These are phyloP conservation scores for Cucumis variabilis DNA, from an alignment of 331 rosid species.

Conservation along the genomic window DNA sequence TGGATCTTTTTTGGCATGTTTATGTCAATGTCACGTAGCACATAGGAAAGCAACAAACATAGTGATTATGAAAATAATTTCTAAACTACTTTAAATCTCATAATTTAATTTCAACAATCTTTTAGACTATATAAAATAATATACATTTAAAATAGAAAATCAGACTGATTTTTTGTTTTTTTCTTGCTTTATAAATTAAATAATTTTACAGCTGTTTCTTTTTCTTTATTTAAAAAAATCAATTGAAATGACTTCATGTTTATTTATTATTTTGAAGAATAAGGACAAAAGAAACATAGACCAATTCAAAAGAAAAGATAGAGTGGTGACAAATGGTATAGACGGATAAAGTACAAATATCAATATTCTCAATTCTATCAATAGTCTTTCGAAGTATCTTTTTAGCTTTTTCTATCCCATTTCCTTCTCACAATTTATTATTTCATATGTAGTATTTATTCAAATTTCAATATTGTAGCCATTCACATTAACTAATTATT, in stretches of 20 bases:
- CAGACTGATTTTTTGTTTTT: too few relatives aligned
- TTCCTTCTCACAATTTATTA: neutral
- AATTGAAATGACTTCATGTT: neutral
- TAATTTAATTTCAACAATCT: neutral
- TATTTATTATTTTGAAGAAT: neutral
- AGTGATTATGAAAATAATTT: slow-evolving; percentile 13
- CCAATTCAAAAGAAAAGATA: neutral
- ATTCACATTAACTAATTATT: neutral
- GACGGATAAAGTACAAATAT: neutral
- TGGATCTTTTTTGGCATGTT: neutral
- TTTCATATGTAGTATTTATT: too few relatives aligned
- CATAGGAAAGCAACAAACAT: neutral
- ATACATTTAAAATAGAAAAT: too few relatives aligned
- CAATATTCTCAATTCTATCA: neutral
- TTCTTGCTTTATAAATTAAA: neutral
- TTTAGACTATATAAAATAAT: too few relatives aligned
- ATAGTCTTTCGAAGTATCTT: neutral
- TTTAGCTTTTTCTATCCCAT: neutral
- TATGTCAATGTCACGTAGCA: neutral
- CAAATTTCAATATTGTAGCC: too few relatives aligned
- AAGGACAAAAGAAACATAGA: slow-evolving; percentile 13
- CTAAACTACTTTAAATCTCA: slow-evolving; percentile 8
- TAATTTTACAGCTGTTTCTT: neutral
- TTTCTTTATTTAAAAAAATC: neutral
- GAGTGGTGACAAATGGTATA: slow-evolving; percentile 10